These are phyloP conservation scores for Coemansia sp. DNA, from an alignment of 192 early-diverging fungal species.

Conservation along the genomic window DNA sequence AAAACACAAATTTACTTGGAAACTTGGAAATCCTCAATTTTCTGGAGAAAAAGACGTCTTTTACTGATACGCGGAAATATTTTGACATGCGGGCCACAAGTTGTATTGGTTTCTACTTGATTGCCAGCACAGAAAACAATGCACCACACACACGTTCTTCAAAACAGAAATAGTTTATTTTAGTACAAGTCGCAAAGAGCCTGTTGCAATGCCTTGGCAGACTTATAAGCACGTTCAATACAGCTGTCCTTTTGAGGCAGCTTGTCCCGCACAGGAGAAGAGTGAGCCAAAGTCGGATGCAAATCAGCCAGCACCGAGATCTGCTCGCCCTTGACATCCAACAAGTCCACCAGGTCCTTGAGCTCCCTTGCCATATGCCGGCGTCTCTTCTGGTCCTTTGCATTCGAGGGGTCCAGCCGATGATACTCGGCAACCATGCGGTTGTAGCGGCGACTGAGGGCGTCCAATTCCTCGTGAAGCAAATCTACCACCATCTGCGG, in stretches of 20 bases:
- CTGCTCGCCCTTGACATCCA: slow-evolving; percentile 54
- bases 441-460: slow-evolving; percentile 51
- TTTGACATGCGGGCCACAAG: no score
- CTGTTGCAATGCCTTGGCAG: slow-evolving; percentile 42
- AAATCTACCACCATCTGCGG: slow-evolving; percentile 31
- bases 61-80: no score
- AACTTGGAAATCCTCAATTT: no score
- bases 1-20: no score
- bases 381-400: slow-evolving; percentile 21
- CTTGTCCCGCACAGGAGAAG: not conserved
- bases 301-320: slow-evolving; percentile 37
- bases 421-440: slow-evolving; percentile 38
- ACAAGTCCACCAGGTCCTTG: slow-evolving; percentile 49
- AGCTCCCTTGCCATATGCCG: slow-evolving; percentile 43
- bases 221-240: slow-evolving; percentile 31
- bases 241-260: not conserved
- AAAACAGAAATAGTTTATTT: not conserved
- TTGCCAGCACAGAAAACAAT: no score
- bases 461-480: slow-evolving; percentile 45
- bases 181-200: slow-evolving; percentile 43
- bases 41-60: no score
- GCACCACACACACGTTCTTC: no score
- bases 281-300: slow-evolving; percentile 17
- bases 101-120: no score
- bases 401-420: slow-evolving; percentile 21